These are phyloP conservation scores for Dimargaris cristalligena DNA, from an alignment of 192 early-diverging fungal species.

Conservation along the genomic window DNA sequence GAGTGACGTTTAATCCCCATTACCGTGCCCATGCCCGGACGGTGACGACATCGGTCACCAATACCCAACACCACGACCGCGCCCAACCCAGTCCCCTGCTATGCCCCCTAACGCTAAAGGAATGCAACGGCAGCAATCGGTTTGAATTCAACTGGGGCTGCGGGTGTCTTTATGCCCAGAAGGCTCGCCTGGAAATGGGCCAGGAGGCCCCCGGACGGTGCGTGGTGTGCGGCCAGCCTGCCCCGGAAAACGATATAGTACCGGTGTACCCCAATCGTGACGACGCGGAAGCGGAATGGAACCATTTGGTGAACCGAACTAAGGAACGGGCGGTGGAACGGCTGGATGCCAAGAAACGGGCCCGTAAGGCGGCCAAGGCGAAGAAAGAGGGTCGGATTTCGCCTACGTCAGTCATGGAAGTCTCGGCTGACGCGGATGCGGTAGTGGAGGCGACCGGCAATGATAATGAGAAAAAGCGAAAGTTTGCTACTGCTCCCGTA, in stretches of 20 bases:
- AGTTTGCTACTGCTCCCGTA: too few relatives aligned
- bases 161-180: slow-evolving; percentile 24
- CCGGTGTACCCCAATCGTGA: slow-evolving; percentile 8
- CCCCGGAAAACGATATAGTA: not conserved
- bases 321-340: not conserved
- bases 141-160: slow-evolving; percentile 27
- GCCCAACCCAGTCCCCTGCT: slow-evolving; percentile 17
- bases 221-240: not conserved
- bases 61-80: not conserved
- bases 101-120: slow-evolving; percentile 28
- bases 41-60: slow-evolving; percentile 13
- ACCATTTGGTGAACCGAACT: not conserved
- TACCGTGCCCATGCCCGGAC: slow-evolving; percentile 15
- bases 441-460: too few relatives aligned
- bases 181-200: slow-evolving; percentile 22
- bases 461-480: too few relatives aligned
- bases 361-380: not conserved
- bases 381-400: too few relatives aligned
- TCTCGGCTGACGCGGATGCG: too few relatives aligned
- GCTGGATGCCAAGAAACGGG: slow-evolving; percentile 2
- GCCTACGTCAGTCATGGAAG: too few relatives aligned
- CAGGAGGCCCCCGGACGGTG: slow-evolving; percentile 14
- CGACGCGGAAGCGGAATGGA: not conserved
- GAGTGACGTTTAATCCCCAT: slow-evolving; percentile 2
- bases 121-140: slow-evolving; percentile 23